phyloP scores from a whole-genome alignment of 192 early-diverging fungal species.

The Linnemannia schmuckeri region DNA sequence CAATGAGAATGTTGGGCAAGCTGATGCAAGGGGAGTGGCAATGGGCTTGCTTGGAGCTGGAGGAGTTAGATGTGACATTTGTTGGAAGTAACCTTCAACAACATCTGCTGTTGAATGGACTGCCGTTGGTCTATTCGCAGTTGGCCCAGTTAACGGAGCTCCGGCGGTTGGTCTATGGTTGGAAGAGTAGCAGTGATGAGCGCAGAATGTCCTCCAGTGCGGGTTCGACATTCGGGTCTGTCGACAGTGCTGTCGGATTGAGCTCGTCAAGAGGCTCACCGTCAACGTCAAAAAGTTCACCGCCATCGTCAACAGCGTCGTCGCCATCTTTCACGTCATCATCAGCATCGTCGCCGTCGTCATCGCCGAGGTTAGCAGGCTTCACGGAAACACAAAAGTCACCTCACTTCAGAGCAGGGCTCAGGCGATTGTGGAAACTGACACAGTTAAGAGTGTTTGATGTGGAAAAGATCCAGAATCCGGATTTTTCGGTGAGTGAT shows the following conservation, averaged over 20 bases:
- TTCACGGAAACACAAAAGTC: neutral
- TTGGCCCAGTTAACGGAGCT: neutral
- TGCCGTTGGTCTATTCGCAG: neutral
- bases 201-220: neutral
- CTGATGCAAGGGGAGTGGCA: neutral
- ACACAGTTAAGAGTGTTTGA: neutral
- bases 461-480: neutral
- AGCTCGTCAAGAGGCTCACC: neutral
- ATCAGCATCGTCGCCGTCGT: neutral
- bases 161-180: neutral
- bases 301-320: neutral
- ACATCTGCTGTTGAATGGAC: neutral
- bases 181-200: neutral
- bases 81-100: neutral
- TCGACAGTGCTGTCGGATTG: neutral
- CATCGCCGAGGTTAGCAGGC: neutral
- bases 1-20: neutral
- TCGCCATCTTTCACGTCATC: neutral
- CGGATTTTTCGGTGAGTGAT: neutral
- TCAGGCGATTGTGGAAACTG: neutral
- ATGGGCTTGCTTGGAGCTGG: neutral
- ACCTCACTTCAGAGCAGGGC: neutral
- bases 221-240: neutral
- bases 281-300: neutral
- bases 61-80: neutral